phyloP scores from a whole-genome alignment of 768 basidiomycete genomes.

The Tubosaeta brunneosetosa region DNA sequence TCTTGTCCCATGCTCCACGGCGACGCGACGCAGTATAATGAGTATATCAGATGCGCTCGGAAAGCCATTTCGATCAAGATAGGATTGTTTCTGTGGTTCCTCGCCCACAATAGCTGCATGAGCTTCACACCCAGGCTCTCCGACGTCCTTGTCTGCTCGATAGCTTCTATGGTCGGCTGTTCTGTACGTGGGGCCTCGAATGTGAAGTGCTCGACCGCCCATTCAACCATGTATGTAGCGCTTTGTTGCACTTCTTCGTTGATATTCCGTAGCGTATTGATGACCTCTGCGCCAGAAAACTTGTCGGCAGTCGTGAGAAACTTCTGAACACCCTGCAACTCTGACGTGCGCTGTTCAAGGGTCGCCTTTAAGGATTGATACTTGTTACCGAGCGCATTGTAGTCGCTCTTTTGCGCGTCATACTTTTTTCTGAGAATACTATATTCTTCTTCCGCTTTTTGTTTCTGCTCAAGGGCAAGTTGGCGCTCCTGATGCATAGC shows the following conservation, averaged over 20 bases:
- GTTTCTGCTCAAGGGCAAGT: slow-evolving; percentile 2
- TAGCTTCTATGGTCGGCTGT: slow-evolving; percentile 1
- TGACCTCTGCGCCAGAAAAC: slow-evolving; percentile 42
- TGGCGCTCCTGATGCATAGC: background rate
- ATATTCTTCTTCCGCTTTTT: slow-evolving; percentile 1
- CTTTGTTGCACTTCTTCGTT: slow-evolving; percentile 44
- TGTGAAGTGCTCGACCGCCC: slow-evolving; percentile 36
- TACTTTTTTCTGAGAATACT: slow-evolving; percentile 6
- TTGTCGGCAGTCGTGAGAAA: slow-evolving; percentile 40
- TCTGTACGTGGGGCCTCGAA: slow-evolving; percentile 12
- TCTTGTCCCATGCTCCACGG: slow-evolving; percentile 22
- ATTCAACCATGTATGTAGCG: slow-evolving; percentile 41
- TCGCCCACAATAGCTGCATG: slow-evolving; percentile 17
- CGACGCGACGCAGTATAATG: slow-evolving; percentile 17
- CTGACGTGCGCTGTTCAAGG: slow-evolving; percentile 37
- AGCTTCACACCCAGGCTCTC: slow-evolving; percentile 14
- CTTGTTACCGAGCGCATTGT: slow-evolving; percentile 7
- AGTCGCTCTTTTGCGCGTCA: slow-evolving; percentile 12
- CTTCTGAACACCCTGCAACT: slow-evolving; percentile 39
- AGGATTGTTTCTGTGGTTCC: slow-evolving; percentile 22
- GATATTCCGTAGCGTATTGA: slow-evolving; percentile 37
- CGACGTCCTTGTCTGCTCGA: slow-evolving; percentile 9
- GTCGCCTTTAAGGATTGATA: slow-evolving; percentile 17
- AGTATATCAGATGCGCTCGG: slow-evolving; percentile 23
- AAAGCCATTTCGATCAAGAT: slow-evolving; percentile 31